Evolutionary conservation across 1,139 yeast species (phyloP).

Genomic region (Tardiomyces digboiensis): DNA sequence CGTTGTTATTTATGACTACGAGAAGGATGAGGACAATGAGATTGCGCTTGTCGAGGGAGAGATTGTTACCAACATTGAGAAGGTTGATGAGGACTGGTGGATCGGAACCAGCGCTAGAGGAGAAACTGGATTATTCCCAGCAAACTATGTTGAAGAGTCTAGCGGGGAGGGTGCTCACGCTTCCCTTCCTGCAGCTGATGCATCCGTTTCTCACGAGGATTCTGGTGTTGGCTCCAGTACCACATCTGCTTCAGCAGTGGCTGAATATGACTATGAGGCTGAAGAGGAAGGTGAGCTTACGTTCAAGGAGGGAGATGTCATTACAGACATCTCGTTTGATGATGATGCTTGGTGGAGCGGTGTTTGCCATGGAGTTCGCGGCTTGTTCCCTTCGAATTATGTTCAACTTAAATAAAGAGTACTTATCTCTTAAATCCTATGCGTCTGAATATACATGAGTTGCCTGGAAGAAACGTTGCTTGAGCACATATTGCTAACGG

Average conservation of each 20-base stretch:
- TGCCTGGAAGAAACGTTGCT: too few species aligned
- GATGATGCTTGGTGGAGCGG: conserved; percentile 99
- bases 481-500: too few species aligned
- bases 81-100: conserved; percentile 82
- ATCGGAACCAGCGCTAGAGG: conserved; percentile 52
- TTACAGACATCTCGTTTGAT: conserved; percentile 74
- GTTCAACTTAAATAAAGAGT: conserved; percentile 35
- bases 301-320: conserved; percentile 73
- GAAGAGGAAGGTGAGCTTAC: conserved; percentile 85
- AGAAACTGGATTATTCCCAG: conserved; percentile 68
- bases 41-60: conserved; percentile 60
- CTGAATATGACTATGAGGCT: conserved; percentile 82
- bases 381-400: conserved; percentile 87
- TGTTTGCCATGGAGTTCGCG: conserved; percentile 61
- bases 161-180: conserved; percentile 18
- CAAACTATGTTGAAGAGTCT: conserved; percentile 48
- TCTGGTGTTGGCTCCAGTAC: conserved; percentile 11
- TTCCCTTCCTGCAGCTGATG: conserved; percentile 13
- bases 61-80: conserved; percentile 50
- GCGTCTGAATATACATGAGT: not conserved
- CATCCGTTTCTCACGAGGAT: conserved; percentile 2
- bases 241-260: conserved; percentile 49
- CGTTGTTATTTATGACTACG: conserved; percentile 51
- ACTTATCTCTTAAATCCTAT: conserved; percentile 1
- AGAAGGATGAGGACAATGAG: conserved; percentile 69